These are phyloP conservation scores for Kwoniella sp. DNA, from an alignment of 768 basidiomycete species.

Conservation along the genomic window DNA sequence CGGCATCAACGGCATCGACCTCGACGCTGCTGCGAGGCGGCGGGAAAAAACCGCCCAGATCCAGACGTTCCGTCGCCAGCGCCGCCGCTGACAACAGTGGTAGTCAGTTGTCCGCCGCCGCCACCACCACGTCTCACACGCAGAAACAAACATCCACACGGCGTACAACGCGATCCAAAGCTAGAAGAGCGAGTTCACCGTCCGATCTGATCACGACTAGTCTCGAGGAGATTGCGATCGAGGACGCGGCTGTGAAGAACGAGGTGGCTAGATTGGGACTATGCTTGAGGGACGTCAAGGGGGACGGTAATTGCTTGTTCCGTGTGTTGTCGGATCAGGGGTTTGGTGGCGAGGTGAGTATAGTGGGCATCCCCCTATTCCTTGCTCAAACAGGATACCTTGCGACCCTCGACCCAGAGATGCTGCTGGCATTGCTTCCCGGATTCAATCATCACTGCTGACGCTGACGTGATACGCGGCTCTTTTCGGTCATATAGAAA, in stretches of 20 bases:
- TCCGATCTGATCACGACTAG: slow-evolving; percentile 19
- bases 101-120: background rate
- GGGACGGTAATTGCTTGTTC: slow-evolving; percentile 50
- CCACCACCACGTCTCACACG: background rate
- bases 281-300: slow-evolving; percentile 40
- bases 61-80: background rate
- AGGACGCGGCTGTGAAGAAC: slow-evolving; percentile 18
- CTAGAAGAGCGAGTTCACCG: slow-evolving; percentile 15
- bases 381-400: background rate
- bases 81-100: background rate
- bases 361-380: too few relatives aligned
- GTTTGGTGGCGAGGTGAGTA: slow-evolving; percentile 35
- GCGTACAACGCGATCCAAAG: slow-evolving; percentile 17
- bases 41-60: slow-evolving; percentile 7
- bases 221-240: slow-evolving; percentile 21
- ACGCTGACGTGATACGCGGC: background rate
- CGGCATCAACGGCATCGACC: too few relatives aligned
- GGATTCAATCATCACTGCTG: too few relatives aligned
- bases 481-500: too few relatives aligned
- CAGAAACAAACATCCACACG: background rate
- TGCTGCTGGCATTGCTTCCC: too few relatives aligned
- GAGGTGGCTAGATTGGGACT: slow-evolving; percentile 36
- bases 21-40: slow-evolving; percentile 4
- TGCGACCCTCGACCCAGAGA: background rate
- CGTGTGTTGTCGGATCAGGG: slow-evolving; percentile 43